Evolutionary conservation across 371 early-diverging fungal genomes (phyloP).

Genomic region (Actinomucor elegans): DNA sequence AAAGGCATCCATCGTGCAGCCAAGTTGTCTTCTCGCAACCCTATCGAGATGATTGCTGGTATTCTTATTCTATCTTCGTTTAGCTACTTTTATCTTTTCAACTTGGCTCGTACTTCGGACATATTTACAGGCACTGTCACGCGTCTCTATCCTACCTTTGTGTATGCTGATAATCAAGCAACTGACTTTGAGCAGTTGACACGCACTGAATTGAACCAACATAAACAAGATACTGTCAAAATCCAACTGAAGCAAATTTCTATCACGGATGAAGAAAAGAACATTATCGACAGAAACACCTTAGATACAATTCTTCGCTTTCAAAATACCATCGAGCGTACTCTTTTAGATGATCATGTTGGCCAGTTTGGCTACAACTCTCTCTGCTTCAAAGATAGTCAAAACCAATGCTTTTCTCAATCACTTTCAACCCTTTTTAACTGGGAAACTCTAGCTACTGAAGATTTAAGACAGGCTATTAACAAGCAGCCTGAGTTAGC

Average conservation of each 20-base stretch:
- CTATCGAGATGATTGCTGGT: slow-evolving; percentile 82
- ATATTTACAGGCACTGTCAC: slow-evolving; percentile 59
- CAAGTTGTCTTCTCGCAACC: slow-evolving; percentile 52
- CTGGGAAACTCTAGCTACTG: slow-evolving; percentile 28
- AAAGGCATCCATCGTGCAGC: slow-evolving; percentile 33
- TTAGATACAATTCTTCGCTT: slow-evolving; percentile 51
- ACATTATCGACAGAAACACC: slow-evolving; percentile 38
- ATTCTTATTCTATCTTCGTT: slow-evolving; percentile 74
- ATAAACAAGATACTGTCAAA: slow-evolving; percentile 40
- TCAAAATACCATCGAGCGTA: slow-evolving; percentile 53
- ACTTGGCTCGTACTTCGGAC: slow-evolving; percentile 69
- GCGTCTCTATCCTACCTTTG: slow-evolving; percentile 53
- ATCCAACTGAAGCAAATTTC: slow-evolving; percentile 56
- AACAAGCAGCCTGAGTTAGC: slow-evolving; percentile 34
- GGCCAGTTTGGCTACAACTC: slow-evolving; percentile 26
- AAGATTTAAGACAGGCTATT: slow-evolving; percentile 31
- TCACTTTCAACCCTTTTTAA: slow-evolving; percentile 44
- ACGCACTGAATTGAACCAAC: slow-evolving; percentile 31
- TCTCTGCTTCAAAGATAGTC: slow-evolving; percentile 33
- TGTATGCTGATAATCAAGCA: slow-evolving; percentile 43
- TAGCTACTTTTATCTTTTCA: slow-evolving; percentile 77
- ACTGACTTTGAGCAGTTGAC: slow-evolving; percentile 31
- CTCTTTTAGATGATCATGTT: slow-evolving; percentile 40
- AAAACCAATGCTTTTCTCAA: slow-evolving; percentile 34
- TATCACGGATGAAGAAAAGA: slow-evolving; percentile 28